Evolutionary conservation across 495 filamentous ascomycete species (phyloP).

Genomic region (Platismatia glauca): DNA sequence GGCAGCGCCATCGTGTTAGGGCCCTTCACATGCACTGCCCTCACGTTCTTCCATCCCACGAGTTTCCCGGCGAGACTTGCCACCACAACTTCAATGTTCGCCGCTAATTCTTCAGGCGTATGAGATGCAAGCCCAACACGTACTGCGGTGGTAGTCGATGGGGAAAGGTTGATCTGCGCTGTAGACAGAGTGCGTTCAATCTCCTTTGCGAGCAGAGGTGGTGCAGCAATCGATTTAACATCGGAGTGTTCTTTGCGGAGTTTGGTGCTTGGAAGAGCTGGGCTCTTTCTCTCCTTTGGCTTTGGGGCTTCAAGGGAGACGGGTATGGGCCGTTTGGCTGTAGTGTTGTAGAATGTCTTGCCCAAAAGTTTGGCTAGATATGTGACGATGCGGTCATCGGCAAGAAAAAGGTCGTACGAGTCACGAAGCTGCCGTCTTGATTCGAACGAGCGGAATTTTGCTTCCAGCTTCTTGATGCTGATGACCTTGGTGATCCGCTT

Average conservation of each 20-base stretch:
- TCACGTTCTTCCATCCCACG: constrained; percentile 76
- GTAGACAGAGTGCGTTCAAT: constrained; percentile 60
- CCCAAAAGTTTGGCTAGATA: constrained; percentile 69
- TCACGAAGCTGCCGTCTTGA: constrained; percentile 69
- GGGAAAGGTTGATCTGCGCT: constrained; percentile 64
- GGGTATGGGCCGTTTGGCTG: constrained; percentile 77
- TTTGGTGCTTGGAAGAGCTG: constrained; percentile 31
- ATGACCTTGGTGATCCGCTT: constrained; percentile 73
- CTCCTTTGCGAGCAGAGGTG: constrained; percentile 55
- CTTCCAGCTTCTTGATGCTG: constrained; percentile 69
- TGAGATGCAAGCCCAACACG: constrained; percentile 64
- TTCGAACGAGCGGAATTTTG: constrained; percentile 82
- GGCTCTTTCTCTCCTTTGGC: constrained; percentile 45
- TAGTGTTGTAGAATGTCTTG: constrained; percentile 74
- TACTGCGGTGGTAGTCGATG: constrained; percentile 55
- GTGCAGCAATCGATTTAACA: constrained; percentile 34
- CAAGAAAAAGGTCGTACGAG: constrained; percentile 83
- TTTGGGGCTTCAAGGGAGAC: constrained; percentile 58
- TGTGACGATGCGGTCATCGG: constrained; percentile 72
- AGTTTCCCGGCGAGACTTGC: constrained; percentile 62
- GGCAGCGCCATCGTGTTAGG: constrained; percentile 78
- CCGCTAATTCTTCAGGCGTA: constrained; percentile 62
- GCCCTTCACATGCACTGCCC: constrained; percentile 79
- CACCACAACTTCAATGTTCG: constrained; percentile 68
- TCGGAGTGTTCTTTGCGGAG: constrained; percentile 31